Percentiles rank a stretch among this genome's conserved stretches.
Conservation (phyloP, 257 asterid species). For the Henckelia pumila region DNA sequence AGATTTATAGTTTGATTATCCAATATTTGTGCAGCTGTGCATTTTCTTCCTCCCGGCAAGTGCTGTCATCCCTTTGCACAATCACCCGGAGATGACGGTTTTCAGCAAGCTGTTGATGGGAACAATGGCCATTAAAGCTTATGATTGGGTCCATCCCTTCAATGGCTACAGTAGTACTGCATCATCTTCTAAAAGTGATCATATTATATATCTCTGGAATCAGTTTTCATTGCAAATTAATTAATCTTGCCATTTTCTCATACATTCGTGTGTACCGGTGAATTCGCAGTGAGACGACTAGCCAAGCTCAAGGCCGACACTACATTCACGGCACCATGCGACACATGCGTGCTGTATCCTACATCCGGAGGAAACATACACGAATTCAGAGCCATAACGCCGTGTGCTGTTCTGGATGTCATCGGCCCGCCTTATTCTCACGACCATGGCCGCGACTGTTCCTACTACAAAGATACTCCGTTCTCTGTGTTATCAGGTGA, state of each 20-base stretch:
- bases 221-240: neutral
- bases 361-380: slow-evolving; percentile 93
- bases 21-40: slow-evolving; percentile 60
- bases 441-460: slow-evolving; percentile 71
- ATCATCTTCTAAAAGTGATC: slow-evolving; percentile 37
- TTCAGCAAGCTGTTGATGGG: slow-evolving; percentile 84
- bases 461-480: slow-evolving; percentile 52
- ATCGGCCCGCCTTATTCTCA: slow-evolving; percentile 76
- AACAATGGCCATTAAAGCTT: slow-evolving; percentile 77
- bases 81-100: slow-evolving; percentile 91
- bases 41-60: slow-evolving; percentile 66
- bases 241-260: neutral
- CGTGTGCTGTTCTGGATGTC: slow-evolving; percentile 81
- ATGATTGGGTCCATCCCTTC: slow-evolving; percentile 58
- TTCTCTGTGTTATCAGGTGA: slow-evolving; percentile 32
- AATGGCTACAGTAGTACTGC: slow-evolving; percentile 1
- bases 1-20: neutral
- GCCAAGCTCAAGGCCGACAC: slow-evolving; percentile 56
- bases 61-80: slow-evolving; percentile 84
- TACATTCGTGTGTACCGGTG: neutral
- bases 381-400: slow-evolving; percentile 71
- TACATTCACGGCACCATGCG: slow-evolving; percentile 59
- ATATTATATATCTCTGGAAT: neutral
- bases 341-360: slow-evolving; percentile 67
- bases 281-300: slow-evolving; percentile 45